Base-by-base conservation (phyloP, 2,329 filamentous ascomycete genomes). In the Tolypocladium tundrense region DNA sequence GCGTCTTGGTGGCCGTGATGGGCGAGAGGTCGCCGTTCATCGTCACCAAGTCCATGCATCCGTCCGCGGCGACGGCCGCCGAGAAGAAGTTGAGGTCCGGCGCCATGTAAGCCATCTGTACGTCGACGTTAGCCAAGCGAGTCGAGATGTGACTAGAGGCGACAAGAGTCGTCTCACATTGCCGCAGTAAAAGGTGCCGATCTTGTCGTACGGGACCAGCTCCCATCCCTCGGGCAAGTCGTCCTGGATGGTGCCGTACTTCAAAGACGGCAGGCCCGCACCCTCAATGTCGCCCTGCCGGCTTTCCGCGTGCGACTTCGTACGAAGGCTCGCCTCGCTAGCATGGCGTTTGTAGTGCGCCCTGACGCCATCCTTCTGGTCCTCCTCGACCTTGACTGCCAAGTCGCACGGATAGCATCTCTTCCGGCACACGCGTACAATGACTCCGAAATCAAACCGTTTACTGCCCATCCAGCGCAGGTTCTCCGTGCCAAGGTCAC, bases 171-270 rank as follows among this genome's bases (percentile, higher is more conserved):
- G 16, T 31, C 83, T 75, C 68, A 87, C 85, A 70, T 97, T 99
- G 61, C 94, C 94, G 39, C 87, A 89, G 73, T 95, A 97, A 70
- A 99, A 96, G 67, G 90, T 97, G 53, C 91, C 91, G 57, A 99
- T 77, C 37, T 87, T 90, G 61, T 94, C 85, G 61, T 88, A 82
- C 0, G 88, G 83, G 3, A 88, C 75, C 24, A 88, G 75, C 60
- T 88, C 80, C 91, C 94, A 99, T 52, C 83, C 87, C 2, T 82
- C 75, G 0, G 91, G 92, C 0, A 97, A 70, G 19, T 87, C 79
- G 64, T 95, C 90, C 55, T 84, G 83, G 59, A 94, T 76, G 0
- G 90, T 93, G 54, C 94, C 94, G 66, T 90, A 96, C 65, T 83
- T 81, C 42, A 97, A 76, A 7, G 80, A 71, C 3, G 92, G 93